Base-by-base conservation (phyloP, 2,329 filamentous ascomycete genomes). In the Sarocladium brachiariae region DNA sequence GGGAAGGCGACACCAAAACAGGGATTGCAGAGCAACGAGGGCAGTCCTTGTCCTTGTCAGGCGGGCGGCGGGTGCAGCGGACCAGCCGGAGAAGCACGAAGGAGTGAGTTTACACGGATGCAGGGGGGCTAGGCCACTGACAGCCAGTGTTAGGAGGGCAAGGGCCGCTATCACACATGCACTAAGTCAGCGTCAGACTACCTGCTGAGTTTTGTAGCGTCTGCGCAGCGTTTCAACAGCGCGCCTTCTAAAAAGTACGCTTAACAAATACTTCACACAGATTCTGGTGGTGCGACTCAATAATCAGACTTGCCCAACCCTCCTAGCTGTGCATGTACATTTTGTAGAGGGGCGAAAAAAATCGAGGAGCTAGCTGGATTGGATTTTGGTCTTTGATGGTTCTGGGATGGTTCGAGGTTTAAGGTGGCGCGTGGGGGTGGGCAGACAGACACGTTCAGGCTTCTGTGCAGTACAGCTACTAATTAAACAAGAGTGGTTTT, bases 391-490 rank as follows among this genome's bases (percentile, higher is more conserved):
- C 19, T 31, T 24, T 8, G 10, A 41, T 13, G 16, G 37, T 41
- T 41, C 37, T 21, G 43, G 27, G 25, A 33, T 19, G 18, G 43
- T 47, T 47, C 43, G 43, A 47, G 43, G 43, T 25, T 47, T 33
- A 25, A 33, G 27, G 25, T 11, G 25, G 25, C 43, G 43, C 43
- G 25, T 33, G 43, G 24, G 43, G 39, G 27, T 24, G n/a, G 27
- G 7, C 7, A 7, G 7, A 30, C 27, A 30, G 7, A 30, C 27
- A 30, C 27, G 13, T 13, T 7, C 27, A 30, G 7, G 27, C 27
- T 5, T 39, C 39, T 27, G 39, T 30, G 39, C 23, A 45, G 21
- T 18, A n/a, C 10, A 31, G 4, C 21, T 18, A 18, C 33, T 47
- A 47, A 47, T 47, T 25, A 27, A 43, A 43, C 16, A 19, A 9